These are phyloP conservation scores for Serendipita sp. DNA, from an alignment of 768 basidiomycete genomes.

Conservation along the genomic window DNA sequence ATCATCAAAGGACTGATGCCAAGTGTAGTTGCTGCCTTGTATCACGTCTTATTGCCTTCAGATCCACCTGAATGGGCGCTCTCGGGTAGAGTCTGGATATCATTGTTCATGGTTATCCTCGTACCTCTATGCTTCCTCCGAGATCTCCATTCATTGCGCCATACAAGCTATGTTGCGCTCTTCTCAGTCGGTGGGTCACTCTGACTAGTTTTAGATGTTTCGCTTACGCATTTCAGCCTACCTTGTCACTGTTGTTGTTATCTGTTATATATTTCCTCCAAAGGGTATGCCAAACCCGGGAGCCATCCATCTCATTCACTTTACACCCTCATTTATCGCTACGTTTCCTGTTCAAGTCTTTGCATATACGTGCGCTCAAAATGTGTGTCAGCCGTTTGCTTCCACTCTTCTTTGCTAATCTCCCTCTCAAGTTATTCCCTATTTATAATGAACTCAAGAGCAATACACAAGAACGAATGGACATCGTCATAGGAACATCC, in stretches of 20 bases:
- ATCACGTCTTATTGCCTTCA: slow-evolving; percentile 56
- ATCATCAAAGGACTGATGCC: slow-evolving; percentile 91
- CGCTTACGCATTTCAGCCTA: slow-evolving; percentile 37
- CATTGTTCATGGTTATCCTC: slow-evolving; percentile 56
- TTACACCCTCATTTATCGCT: slow-evolving; percentile 62
- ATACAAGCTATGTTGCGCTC: slow-evolving; percentile 82
- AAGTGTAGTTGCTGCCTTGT: slow-evolving; percentile 69
- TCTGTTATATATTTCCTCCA: slow-evolving; percentile 62
- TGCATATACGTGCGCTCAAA: slow-evolving; percentile 85
- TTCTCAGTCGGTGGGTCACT: slow-evolving; percentile 64
- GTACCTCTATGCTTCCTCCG: slow-evolving; percentile 73
- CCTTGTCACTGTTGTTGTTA: slow-evolving; percentile 61
- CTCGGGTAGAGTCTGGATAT: slow-evolving; percentile 71
- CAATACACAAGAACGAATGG: slow-evolving; percentile 74
- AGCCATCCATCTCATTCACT: slow-evolving; percentile 52
- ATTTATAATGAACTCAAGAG: slow-evolving; percentile 79
- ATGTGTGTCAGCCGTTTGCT: slow-evolving; percentile 34
- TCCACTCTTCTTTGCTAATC: not conserved
- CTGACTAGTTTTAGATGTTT: not conserved
- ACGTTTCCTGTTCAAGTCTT: slow-evolving; percentile 91
- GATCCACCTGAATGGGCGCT: slow-evolving; percentile 63
- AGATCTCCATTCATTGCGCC: slow-evolving; percentile 67
- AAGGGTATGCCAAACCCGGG: slow-evolving; percentile 47
- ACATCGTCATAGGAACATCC: slow-evolving; percentile 69
- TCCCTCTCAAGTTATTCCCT: slow-evolving; percentile 56